Percentiles rank a stretch among this genome's conserved stretches.
phyloP scores from a whole-genome alignment of 1,284 basidiomycete genomes.

The Sutorius eximius region DNA sequence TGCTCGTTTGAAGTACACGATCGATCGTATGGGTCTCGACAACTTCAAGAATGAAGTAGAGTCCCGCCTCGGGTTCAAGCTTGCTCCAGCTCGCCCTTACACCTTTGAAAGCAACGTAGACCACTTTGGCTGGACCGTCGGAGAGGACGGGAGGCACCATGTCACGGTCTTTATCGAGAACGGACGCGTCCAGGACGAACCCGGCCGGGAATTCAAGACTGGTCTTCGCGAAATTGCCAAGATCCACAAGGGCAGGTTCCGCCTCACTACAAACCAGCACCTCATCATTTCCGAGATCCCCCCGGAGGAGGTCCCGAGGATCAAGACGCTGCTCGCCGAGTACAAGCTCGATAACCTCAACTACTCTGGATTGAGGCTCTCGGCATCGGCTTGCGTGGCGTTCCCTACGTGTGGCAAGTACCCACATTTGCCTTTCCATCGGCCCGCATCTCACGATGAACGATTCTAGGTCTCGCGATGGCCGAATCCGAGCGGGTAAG shows the following conservation, averaged over 20 bases:
- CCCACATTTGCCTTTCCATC: constrained; percentile 6
- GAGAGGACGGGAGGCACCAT: constrained; percentile 87
- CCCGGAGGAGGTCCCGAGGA: constrained; percentile 68
- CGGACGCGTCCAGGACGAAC: constrained; percentile 93
- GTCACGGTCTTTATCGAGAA: constrained; percentile 98
- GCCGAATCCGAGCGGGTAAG: constrained; percentile 87
- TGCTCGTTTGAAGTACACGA: constrained; percentile 94
- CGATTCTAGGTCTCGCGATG: constrained; percentile 77
- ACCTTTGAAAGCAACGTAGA: constrained; percentile 91
- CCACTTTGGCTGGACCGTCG: constrained; percentile 90
- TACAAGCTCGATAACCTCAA: constrained; percentile 92
- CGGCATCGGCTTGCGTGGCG: constrained; percentile 92
- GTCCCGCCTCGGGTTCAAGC: constrained; percentile 79
- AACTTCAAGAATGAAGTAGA: constrained; percentile 91
- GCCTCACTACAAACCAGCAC: constrained; percentile 95
- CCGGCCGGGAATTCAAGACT: constrained; percentile 89
- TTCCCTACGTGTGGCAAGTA: constrained; percentile 89
- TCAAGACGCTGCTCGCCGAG: constrained; percentile 80
- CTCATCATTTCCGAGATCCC: constrained; percentile 85
- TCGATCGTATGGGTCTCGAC: constrained; percentile 91
- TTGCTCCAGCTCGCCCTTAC: constrained; percentile 76
- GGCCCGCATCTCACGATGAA: neutral
- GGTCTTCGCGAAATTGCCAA: constrained; percentile 91
- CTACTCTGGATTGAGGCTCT: constrained; percentile 79
- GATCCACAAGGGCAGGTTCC: constrained; percentile 91